These are phyloP conservation scores for Globisporangium takayamanum DNA, from an alignment of 352 stramenopile genomes.

Conservation along the genomic window DNA sequence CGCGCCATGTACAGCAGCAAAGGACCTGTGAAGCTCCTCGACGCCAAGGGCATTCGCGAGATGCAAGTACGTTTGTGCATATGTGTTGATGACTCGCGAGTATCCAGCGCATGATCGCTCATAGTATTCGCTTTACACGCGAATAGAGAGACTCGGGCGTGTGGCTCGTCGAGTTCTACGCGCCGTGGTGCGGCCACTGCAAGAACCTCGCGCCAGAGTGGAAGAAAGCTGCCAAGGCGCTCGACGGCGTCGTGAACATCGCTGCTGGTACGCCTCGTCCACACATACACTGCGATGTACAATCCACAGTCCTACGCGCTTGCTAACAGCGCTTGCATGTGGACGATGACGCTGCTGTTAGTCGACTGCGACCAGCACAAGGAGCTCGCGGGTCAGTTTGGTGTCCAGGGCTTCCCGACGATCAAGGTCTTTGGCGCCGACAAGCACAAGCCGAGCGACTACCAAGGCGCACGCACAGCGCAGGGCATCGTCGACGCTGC, in stretches of 20 bases:
- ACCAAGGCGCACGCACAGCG: constrained; percentile 74
- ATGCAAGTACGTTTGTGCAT: constrained; percentile 29
- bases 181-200: constrained; percentile 94
- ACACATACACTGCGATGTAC: background rate
- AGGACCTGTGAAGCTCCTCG: constrained; percentile 62
- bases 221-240: constrained; percentile 85
- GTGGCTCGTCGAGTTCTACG: constrained; percentile 95
- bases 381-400: constrained; percentile 81
- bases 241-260: constrained; percentile 88
- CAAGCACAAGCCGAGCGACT: constrained; percentile 71
- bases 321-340: background rate
- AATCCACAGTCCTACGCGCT: background rate
- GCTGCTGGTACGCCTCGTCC: constrained; percentile 39
- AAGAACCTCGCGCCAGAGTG: constrained; percentile 90
- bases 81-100: background rate
- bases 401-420: constrained; percentile 89
- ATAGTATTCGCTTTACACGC: background rate
- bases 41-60: constrained; percentile 65
- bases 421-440: constrained; percentile 91
- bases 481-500: constrained; percentile 83
- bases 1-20: constrained; percentile 59
- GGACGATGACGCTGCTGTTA: constrained; percentile 1
- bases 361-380: constrained; percentile 82
- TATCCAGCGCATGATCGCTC: background rate
- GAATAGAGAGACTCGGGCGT: constrained; percentile 56